phyloP scores from a whole-genome alignment of 768 basidiomycete species.

The Rossbeevera mucosa region DNA sequence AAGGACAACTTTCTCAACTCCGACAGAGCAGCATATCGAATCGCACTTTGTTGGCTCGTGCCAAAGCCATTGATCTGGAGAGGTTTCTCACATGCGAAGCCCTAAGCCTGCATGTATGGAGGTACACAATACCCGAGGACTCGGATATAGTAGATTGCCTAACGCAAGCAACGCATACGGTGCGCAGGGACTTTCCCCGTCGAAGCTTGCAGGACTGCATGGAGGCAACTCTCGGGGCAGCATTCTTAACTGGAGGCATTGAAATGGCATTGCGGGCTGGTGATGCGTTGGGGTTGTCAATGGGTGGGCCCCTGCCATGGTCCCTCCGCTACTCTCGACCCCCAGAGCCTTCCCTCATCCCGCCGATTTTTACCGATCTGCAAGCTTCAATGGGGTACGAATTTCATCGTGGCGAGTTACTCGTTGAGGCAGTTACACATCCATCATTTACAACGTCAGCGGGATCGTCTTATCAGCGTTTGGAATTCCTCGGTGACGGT shows the following conservation, averaged over 20 bases:
- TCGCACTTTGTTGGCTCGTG: slow-evolving; percentile 61
- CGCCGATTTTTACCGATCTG: slow-evolving; percentile 49
- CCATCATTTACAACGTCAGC: slow-evolving; percentile 60
- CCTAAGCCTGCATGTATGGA: slow-evolving; percentile 54
- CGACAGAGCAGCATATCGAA: slow-evolving; percentile 68
- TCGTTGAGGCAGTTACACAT: slow-evolving; percentile 82
- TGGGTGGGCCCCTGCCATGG: slow-evolving; percentile 75
- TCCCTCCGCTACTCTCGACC: slow-evolving; percentile 44
- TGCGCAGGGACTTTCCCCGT: slow-evolving; percentile 52
- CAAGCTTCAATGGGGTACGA: slow-evolving; percentile 66
- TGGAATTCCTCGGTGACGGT: slow-evolving; percentile 92
- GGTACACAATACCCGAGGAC: slow-evolving; percentile 40
- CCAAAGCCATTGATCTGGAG: slow-evolving; percentile 60
- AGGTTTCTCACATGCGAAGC: slow-evolving; percentile 58
- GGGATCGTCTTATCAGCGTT: slow-evolving; percentile 70
- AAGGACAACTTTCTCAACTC: slow-evolving; percentile 72
- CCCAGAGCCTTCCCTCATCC: slow-evolving; percentile 31
- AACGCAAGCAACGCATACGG: slow-evolving; percentile 25
- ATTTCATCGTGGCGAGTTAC: slow-evolving; percentile 57
- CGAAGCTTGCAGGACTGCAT: slow-evolving; percentile 83
- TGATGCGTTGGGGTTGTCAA: slow-evolving; percentile 57
- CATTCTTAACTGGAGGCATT: slow-evolving; percentile 70
- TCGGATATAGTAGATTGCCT: slow-evolving; percentile 34
- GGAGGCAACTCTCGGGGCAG: slow-evolving; percentile 80
- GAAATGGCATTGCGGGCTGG: slow-evolving; percentile 63